Evolutionary conservation across 2,329 filamentous ascomycete species (phyloP).

Genomic region (Stromatinia cepivora): DNA sequence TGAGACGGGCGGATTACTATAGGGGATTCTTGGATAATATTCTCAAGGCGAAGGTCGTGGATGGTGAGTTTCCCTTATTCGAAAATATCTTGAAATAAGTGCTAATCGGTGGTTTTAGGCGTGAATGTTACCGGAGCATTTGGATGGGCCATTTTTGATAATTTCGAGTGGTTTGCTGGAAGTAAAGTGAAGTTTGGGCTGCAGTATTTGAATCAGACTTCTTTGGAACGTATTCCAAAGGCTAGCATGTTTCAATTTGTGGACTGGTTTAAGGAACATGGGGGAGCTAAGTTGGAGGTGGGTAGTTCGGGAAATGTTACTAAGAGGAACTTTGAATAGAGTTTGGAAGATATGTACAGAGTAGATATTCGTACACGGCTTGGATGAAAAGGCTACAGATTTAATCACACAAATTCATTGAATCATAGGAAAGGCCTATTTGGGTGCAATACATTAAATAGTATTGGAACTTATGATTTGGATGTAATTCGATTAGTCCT

Average conservation of each 20-base stretch:
- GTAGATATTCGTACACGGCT: background rate
- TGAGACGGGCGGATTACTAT: constrained; percentile 79
- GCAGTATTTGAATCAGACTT: constrained; percentile 43
- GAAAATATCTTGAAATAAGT: background rate
- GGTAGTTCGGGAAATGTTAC: constrained; percentile 16
- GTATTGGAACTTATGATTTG: too few relatives aligned
- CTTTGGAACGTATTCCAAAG: constrained; percentile 35
- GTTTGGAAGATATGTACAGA: background rate
- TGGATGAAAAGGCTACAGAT: too few relatives aligned
- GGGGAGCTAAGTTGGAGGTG: constrained; percentile 23
- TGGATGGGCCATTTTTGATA: constrained; percentile 83
- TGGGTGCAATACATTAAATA: too few relatives aligned
- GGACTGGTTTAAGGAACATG: constrained; percentile 36
- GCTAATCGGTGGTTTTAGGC: constrained; percentile 38
- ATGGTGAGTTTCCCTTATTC: constrained; percentile 33
- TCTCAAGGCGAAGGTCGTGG: constrained; percentile 70
- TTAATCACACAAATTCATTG: too few relatives aligned
- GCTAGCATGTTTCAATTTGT: constrained; percentile 39
- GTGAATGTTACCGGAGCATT: constrained; percentile 79
- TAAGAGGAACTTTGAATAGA: background rate
- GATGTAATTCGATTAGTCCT: too few relatives aligned
- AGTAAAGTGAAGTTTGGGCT: constrained; percentile 34
- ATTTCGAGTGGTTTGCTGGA: constrained; percentile 46
- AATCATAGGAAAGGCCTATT: too few relatives aligned
- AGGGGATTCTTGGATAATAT: constrained; percentile 68